These are phyloP conservation scores for Tylopilus vinaceipallidus DNA, from an alignment of 768 basidiomycete genomes.

Conservation along the genomic window DNA sequence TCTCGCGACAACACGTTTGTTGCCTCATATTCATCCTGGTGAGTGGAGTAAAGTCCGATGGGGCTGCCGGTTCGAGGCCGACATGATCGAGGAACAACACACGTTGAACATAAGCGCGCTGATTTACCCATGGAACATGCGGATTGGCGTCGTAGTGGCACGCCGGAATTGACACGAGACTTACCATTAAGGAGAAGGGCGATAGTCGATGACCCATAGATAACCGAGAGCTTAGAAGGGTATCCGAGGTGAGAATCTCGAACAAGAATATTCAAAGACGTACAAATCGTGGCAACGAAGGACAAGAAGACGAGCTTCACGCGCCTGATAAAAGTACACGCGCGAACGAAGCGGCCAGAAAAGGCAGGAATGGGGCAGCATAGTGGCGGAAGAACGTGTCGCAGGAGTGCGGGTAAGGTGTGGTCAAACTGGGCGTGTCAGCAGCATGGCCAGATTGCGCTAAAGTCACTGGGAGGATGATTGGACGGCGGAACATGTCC, in stretches of 20 bases:
- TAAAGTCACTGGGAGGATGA: conserved; percentile 48
- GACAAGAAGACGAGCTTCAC: conserved; percentile 28
- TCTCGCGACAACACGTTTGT: too few species aligned
- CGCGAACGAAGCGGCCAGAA: conserved; percentile 46
- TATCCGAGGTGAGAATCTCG: conserved; percentile 27
- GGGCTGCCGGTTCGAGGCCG: conserved; percentile 50
- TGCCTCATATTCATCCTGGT: too few species aligned
- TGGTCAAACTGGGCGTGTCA: conserved; percentile 48
- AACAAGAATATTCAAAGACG: conserved; percentile 30
- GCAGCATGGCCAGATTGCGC: conserved; percentile 50
- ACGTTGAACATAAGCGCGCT: conserved; percentile 55
- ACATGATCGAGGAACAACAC: conserved; percentile 69
- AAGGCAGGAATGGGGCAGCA: conserved; percentile 56
- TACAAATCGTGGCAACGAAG: conserved; percentile 29
- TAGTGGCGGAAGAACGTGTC: conserved; percentile 61
- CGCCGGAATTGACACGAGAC: conserved; percentile 31
- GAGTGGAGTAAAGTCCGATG: conserved; percentile 71
- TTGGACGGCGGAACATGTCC: conserved; percentile 33
- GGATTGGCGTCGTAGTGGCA: conserved; percentile 32
- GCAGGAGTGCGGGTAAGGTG: conserved; percentile 64
- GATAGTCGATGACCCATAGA: conserved; percentile 17
- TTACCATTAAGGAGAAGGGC: conserved; percentile 20
- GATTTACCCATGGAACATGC: conserved; percentile 41
- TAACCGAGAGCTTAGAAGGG: conserved; percentile 26
- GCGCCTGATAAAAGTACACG: conserved; percentile 27